Percentiles rank a stretch among this genome's conserved stretches.
These are phyloP conservation scores for Sphaerobolus stellatus DNA, from an alignment of 1,284 basidiomycete genomes.

Conservation along the genomic window DNA sequence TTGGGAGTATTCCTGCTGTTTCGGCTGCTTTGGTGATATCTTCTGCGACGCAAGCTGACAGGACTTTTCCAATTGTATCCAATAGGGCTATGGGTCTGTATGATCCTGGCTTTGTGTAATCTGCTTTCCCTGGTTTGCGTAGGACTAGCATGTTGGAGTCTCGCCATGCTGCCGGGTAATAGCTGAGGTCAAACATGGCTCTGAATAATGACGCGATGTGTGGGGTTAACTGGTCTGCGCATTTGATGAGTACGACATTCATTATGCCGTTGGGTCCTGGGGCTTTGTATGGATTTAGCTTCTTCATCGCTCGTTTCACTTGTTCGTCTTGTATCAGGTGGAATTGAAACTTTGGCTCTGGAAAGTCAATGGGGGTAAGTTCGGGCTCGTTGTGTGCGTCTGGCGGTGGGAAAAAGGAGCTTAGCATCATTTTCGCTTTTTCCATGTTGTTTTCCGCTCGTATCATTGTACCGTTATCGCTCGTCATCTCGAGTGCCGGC, in stretches of 20 bases:
- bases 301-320: neutral
- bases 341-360: neutral
- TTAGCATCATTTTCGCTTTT: neutral
- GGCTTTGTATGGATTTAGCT: neutral
- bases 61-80: constrained; percentile 14
- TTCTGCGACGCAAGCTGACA: constrained; percentile 12
- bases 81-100: constrained; percentile 17
- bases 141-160: constrained; percentile 10
- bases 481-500: neutral
- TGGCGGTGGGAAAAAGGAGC: neutral
- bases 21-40: neutral
- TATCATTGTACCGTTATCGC: neutral
- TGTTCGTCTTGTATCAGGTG: neutral
- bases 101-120: constrained; percentile 12
- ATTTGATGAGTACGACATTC: neutral
- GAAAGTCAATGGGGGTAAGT: too few relatives aligned
- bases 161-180: neutral
- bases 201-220: neutral
- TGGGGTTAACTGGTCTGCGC: neutral
- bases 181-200: neutral
- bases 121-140: constrained; percentile 15
- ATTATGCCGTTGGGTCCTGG: neutral
- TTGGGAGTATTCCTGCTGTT: constrained; percentile 2
- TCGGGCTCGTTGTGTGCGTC: neutral
- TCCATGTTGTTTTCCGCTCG: neutral